phyloP scores from a whole-genome alignment of 768 basidiomycete genomes.

The Suillus bovinus region DNA sequence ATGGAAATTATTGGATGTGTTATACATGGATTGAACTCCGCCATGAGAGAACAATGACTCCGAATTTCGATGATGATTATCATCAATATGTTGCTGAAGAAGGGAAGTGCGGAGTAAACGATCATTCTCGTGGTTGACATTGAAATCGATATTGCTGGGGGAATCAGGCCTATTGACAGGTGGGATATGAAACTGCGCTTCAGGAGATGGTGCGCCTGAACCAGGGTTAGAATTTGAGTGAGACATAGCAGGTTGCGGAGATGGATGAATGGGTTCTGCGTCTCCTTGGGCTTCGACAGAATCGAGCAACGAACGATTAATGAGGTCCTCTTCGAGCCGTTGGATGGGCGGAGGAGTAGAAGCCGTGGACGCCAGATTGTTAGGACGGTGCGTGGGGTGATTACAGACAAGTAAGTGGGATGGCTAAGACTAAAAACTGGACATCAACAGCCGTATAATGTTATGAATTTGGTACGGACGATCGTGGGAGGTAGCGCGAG shows the following conservation, averaged over 20 bases:
- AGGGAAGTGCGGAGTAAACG: conserved; percentile 29
- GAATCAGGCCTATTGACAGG: conserved; percentile 56
- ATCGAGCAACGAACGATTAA: conserved; percentile 83
- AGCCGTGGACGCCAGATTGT: conserved; percentile 50
- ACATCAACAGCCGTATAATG: conserved; percentile 45
- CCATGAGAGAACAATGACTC: conserved; percentile 33
- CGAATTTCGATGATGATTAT: conserved; percentile 32
- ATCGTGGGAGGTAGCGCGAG: conserved; percentile 36
- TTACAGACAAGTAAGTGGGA: conserved; percentile 32
- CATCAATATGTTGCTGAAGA: conserved; percentile 25
- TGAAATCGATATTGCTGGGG: conserved; percentile 40
- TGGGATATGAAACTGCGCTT: conserved; percentile 52
- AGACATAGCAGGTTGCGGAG: conserved; percentile 43
- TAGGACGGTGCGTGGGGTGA: conserved; percentile 20
- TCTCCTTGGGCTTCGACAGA: conserved; percentile 83
- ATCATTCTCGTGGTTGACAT: conserved; percentile 35
- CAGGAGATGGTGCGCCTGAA: conserved; percentile 49
- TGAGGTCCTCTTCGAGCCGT: conserved; percentile 67
- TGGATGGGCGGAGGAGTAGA: conserved; percentile 31
- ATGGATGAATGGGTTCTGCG: conserved; percentile 58
- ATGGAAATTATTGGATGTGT: conserved; percentile 36
- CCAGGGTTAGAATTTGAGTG: conserved; percentile 54
- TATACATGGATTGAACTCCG: conserved; percentile 41
- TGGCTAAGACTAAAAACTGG: conserved; percentile 30
- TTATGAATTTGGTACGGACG: conserved; percentile 29